Evolutionary conservation across 805 yeast genomes (phyloP), one percentile per base, ranked within the genome.

Genomic region (Starmerella bombi): DNA sequence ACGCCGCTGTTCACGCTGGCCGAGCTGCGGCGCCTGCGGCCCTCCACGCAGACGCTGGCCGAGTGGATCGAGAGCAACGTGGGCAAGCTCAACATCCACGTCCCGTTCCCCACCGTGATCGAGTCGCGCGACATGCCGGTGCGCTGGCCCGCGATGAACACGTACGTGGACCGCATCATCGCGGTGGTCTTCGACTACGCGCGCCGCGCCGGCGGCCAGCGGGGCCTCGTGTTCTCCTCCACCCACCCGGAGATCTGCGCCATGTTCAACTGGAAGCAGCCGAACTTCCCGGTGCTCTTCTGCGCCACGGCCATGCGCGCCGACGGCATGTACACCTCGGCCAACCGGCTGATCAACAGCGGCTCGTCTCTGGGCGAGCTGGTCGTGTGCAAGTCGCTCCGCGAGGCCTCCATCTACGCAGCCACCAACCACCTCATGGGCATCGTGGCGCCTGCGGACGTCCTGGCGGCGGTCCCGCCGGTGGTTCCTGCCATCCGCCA

Each of bases 181-280:
- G 70, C 71, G 19, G 73, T 70, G 25, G 75, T 86, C 1, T 88
- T 91, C 59, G 71, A 74, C 29, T 93, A 85, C 57, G 86, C 79
- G 21, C 72, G 78, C 27, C 55, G 57, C 25, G 45, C 47, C 20
- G 22, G 22, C 14, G 19, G 27, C 17, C 45, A 52, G 50, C 62
- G 59, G 20, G 75, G 93, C 1, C 63, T 91, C 32, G 76, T 88
- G 8, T 82, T 91, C 59, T 74, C 93, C 10, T 83, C 95, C 1
- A 73, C 80, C 41, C 84, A 85, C 59, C 80, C 94, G 25, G 73
- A 76, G 34, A 83, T 85, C n/a, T 91, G 97, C 61, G 83, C 94
- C 9, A 80, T 84, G 34, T 63, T 91, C 51, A 91, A 91, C 61
- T 91, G 98, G 98, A 91, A 91, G 60, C 98, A 91, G 61, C 97